These are phyloP conservation scores for Phytophthora pistaciae DNA, from an alignment of 352 stramenopile species.

Conservation along the genomic window DNA sequence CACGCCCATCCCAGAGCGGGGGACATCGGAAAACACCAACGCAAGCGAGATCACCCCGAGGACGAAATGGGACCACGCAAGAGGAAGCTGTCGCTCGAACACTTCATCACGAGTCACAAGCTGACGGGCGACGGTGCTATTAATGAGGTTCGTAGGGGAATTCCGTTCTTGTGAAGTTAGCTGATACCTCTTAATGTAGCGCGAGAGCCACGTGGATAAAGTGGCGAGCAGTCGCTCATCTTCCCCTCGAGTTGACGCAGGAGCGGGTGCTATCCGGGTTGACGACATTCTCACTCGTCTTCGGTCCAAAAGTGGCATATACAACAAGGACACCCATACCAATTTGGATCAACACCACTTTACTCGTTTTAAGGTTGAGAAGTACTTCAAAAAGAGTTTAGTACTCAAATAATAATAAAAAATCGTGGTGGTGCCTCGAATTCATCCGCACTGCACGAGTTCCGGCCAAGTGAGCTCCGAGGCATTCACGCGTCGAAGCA, in stretches of 20 bases:
- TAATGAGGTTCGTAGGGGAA: conserved; percentile 7
- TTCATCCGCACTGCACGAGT: conserved; percentile 40
- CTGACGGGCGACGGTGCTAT: conserved; percentile 17
- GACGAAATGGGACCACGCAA: conserved; percentile 18
- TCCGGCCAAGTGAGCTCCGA: conserved; percentile 31
- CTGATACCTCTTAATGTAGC: not conserved
- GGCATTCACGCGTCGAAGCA: conserved; percentile 20
- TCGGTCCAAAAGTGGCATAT: too few relatives aligned
- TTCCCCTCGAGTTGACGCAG: not conserved
- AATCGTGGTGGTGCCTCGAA: not conserved
- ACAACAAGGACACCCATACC: too few relatives aligned
- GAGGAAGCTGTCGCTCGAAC: conserved; percentile 26
- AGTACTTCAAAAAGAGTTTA: too few relatives aligned
- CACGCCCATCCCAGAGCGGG: conserved; percentile 33
- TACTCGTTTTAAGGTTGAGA: too few relatives aligned
- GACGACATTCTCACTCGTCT: conserved; percentile 1
- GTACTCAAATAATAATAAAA: too few relatives aligned
- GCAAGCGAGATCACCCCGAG: conserved; percentile 27
- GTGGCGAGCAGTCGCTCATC: not conserved
- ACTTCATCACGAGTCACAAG: conserved; percentile 14
- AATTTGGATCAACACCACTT: too few relatives aligned
- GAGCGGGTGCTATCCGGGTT: not conserved
- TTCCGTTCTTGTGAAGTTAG: not conserved
- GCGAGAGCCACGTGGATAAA: not conserved
- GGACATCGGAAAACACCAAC: conserved; percentile 35